Conservation (phyloP, 441 rosid species). For the Syzygium malaccense region DNA sequence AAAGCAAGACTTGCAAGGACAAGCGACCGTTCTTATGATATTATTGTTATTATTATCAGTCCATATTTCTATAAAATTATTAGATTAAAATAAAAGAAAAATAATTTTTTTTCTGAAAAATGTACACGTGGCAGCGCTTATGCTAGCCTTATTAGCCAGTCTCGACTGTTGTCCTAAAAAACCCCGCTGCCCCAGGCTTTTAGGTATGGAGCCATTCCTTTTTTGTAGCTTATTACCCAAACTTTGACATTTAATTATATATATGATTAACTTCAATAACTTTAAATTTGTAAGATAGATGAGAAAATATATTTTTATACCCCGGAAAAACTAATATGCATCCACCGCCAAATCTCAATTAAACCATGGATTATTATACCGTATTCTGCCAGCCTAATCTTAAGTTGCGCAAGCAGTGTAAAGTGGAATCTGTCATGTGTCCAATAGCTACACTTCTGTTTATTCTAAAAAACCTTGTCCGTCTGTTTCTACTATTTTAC, state of each 20-base stretch:
- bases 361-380: background rate
- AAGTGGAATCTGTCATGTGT: background rate
- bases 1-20: no score
- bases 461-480: background rate
- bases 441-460: background rate
- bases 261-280: background rate
- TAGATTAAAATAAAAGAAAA: accelerated
- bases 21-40: no score
- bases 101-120: background rate
- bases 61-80: accelerated
- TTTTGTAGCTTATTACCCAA: background rate
- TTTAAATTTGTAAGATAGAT: background rate
- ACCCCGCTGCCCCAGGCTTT: background rate
- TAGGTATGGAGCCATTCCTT: background rate
- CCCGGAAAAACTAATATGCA: no score
- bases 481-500: background rate
- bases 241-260: background rate
- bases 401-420: background rate
- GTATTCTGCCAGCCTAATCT: background rate
- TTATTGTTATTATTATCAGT: background rate
- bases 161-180: background rate
- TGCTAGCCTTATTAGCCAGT: background rate
- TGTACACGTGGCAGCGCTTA: background rate
- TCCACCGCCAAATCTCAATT: background rate
- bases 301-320: no score